Conservation (phyloP, 2,329 filamentous ascomycete species). For the Penicillium concentricum region DNA sequence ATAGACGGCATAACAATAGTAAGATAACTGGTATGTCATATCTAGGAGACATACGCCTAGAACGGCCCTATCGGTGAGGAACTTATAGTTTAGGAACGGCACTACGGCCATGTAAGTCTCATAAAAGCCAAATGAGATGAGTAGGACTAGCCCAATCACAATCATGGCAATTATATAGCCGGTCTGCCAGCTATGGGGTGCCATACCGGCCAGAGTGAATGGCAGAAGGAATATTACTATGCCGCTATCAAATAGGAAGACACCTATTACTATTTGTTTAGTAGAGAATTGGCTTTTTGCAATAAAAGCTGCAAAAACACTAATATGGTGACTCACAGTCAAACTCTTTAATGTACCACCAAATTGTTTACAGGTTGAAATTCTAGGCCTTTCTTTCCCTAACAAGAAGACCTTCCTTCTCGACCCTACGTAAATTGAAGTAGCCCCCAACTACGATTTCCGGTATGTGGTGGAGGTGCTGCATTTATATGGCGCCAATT, state of each 20-base stretch:
- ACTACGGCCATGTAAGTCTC: conserved; percentile 51
- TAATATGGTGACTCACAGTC: conserved; percentile 48
- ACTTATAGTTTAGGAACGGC: conserved; percentile 48
- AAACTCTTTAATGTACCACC: conserved; percentile 58
- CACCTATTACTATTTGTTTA: conserved; percentile 37
- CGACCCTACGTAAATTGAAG: conserved; percentile 55
- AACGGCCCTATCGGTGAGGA: conserved; percentile 16
- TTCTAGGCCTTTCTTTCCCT: conserved; percentile 43
- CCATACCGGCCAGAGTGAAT: conserved; percentile 44
- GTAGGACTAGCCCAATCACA: conserved; percentile 52
- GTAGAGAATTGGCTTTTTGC: no score
- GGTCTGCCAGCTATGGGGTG: conserved; percentile 40
- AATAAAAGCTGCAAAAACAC: not conserved
- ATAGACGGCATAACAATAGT: conserved; percentile 27
- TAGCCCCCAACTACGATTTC: no score
- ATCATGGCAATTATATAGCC: conserved; percentile 50
- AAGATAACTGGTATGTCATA: conserved; percentile 23
- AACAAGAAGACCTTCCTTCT: conserved; percentile 51
- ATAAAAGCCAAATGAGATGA: conserved; percentile 53
- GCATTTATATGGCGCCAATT: no score
- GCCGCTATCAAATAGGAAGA: conserved; percentile 59
- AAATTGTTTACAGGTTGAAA: conserved; percentile 43
- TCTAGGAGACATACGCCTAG: conserved; percentile 23
- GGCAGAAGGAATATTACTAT: conserved; percentile 53
- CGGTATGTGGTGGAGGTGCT: no score